Evolutionary conservation across 345 rosid genomes (phyloP), one percentile per base, ranked within the genome.

Genomic region (Salix koriyanagi): DNA sequence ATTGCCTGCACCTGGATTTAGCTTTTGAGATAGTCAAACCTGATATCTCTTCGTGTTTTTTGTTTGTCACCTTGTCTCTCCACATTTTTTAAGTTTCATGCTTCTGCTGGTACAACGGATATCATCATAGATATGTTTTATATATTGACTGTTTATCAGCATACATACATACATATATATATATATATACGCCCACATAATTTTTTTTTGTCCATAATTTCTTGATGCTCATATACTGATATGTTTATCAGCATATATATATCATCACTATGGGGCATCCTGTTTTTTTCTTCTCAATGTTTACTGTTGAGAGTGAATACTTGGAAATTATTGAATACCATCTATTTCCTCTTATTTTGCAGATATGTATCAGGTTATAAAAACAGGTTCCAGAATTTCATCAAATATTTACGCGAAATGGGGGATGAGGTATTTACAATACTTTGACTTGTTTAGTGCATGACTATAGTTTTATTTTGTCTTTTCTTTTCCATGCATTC

Each of bases 281-380:
- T 52, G 6, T 69, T 18, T 65, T 16, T 16, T 74, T 34, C 44
- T 8, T 7, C 25, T 30, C 18, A 30, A 21, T 48, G 0, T 64
- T 18, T 46, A 2, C 16, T 73, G 26, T 68, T 67, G 26, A 75
- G 61, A 32, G 13, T 25, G 15, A 34, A 66, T 64, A 61, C 8
- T 15, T 25, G 65, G n/a, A 15, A 36, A 75, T 66, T 16, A 48
- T 67, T 41, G 73, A 71, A 28, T 58, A 39, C 62, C 23, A n/a
- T 61, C 28, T 56, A 26, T 32, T 82, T 76, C n/a, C 80, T 79
- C 85, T 78, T 18, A 50, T 72, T 74, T 83, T 81, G 84, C 97
- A 96, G 99, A 23, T 96, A 96, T 84, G 92, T 96, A 46, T 96
- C 99, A 5, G 99, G 99, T 34, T 96, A 96, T 76, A 96, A 96